Conservation (phyloP, 2,329 filamentous ascomycete species). For the Pestalotiopsis sp. region DNA sequence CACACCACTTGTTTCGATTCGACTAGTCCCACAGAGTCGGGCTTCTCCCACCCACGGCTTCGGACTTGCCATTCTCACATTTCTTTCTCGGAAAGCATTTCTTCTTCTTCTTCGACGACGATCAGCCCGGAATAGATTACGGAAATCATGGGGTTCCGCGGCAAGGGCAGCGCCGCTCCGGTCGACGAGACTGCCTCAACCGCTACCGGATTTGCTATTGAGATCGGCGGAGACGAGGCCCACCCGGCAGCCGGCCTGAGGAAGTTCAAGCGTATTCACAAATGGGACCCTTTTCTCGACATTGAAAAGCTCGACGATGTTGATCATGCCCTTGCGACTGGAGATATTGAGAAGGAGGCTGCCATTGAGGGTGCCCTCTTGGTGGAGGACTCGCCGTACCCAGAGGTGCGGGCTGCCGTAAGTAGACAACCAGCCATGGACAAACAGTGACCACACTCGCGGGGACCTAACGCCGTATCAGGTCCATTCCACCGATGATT, state of each 20-base stretch:
- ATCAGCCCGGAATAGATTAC: background rate
- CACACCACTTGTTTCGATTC: background rate
- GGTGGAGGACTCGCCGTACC: constrained; percentile 69
- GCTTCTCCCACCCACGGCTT: background rate
- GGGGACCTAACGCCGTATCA: background rate
- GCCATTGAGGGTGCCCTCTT: constrained; percentile 61
- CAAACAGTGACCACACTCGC: background rate
- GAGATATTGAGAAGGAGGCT: constrained; percentile 58
- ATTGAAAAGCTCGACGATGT: constrained; percentile 64
- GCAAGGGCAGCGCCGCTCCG: background rate
- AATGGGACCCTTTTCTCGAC: constrained; percentile 68
- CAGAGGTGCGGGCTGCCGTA: constrained; percentile 68
- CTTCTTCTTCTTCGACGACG: background rate
- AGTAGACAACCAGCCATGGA: background rate
- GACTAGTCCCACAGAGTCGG: background rate
- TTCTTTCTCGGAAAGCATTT: background rate
- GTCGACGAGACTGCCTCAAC: background rate
- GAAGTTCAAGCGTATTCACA: constrained; percentile 62
- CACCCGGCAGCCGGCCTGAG: constrained; percentile 38
- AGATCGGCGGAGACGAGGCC: constrained; percentile 7
- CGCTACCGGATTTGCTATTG: background rate
- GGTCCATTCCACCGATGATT: constrained; percentile 29
- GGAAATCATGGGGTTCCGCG: constrained; percentile 6
- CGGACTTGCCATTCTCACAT: background rate
- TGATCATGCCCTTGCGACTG: constrained; percentile 57